Percentiles rank a stretch among this genome's conserved stretches.
These are phyloP conservation scores for Candida tunisiensis DNA, from an alignment of 1,139 yeast genomes.

Conservation along the genomic window DNA sequence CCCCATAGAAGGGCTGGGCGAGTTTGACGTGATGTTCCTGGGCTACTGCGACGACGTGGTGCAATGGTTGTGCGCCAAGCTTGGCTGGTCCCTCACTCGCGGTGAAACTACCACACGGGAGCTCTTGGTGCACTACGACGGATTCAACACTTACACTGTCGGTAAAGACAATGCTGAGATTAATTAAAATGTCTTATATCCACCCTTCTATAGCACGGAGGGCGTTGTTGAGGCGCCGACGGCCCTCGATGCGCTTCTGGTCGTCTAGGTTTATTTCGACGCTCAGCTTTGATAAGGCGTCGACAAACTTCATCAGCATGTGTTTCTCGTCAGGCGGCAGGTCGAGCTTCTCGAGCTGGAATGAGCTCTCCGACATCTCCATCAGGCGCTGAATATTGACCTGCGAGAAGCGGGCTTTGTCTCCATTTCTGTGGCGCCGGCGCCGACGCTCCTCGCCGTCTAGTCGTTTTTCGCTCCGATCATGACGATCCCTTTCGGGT, in stretches of 20 bases:
- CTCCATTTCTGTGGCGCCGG: no score
- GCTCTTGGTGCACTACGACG: no score
- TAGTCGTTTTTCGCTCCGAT: no score
- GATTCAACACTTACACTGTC: no score
- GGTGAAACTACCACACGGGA: no score
- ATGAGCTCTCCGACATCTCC: slow-evolving; percentile 9
- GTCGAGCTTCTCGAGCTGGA: slow-evolving; percentile 55
- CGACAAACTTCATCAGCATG: slow-evolving; percentile 69
- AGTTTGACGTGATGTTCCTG: slow-evolving; percentile 64
- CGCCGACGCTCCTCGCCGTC: no score
- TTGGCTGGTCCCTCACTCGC: slow-evolving; percentile 60
- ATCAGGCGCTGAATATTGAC: slow-evolving; percentile 12
- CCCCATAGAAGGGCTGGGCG: slow-evolving; percentile 49
- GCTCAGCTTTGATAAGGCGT: slow-evolving; percentile 66
- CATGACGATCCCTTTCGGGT: no score
- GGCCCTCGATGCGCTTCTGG: slow-evolving; percentile 64
- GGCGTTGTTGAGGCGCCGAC: slow-evolving; percentile 62
- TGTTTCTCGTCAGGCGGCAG: slow-evolving; percentile 65
- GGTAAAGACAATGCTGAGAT: no score
- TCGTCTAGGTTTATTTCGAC: slow-evolving; percentile 83
- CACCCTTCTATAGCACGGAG: slow-evolving; percentile 75
- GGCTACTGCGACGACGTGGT: slow-evolving; percentile 88
- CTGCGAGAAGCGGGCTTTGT: slow-evolving; percentile 8
- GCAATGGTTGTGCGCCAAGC: slow-evolving; percentile 37
- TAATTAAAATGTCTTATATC: no score